A percentile compares a stretch with the other conserved stretches of the same genome.
These are phyloP conservation scores for Aspergillus hortae DNA, from an alignment of 2,329 filamentous ascomycete species.

Conservation along the genomic window DNA sequence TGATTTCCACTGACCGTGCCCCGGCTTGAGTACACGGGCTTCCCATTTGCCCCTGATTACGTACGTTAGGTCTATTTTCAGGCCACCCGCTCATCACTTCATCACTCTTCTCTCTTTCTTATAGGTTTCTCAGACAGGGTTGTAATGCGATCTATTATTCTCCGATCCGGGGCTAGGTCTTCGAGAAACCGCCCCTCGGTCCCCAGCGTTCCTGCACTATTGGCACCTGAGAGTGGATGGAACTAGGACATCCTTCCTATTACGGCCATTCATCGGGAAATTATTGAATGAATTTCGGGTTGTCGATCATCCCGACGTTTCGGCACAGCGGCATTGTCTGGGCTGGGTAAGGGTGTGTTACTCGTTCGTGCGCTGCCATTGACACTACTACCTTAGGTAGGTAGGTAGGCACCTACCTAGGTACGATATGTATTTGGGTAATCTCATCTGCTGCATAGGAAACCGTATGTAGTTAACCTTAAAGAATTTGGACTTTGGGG, in stretches of 20 bases:
- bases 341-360: background rate
- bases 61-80: background rate
- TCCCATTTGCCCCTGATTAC: background rate
- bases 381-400: too few relatives aligned
- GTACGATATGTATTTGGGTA: background rate
- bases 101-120: background rate
- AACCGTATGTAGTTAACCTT: background rate
- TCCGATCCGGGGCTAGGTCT: too few relatives aligned
- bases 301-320: conserved; percentile 5
- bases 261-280: background rate
- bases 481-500: background rate
- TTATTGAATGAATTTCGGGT: background rate
- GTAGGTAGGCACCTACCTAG: too few relatives aligned
- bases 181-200: too few relatives aligned
- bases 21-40: background rate
- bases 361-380: background rate
- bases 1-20: too few relatives aligned
- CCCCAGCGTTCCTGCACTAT: too few relatives aligned
- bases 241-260: background rate
- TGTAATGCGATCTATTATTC: background rate
- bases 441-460: background rate
- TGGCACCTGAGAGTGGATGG: background rate
- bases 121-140: background rate
- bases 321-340: background rate
- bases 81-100: background rate